Conservation (phyloP, 257 asterid genomes). For the Scutellaria baicalensis region DNA sequence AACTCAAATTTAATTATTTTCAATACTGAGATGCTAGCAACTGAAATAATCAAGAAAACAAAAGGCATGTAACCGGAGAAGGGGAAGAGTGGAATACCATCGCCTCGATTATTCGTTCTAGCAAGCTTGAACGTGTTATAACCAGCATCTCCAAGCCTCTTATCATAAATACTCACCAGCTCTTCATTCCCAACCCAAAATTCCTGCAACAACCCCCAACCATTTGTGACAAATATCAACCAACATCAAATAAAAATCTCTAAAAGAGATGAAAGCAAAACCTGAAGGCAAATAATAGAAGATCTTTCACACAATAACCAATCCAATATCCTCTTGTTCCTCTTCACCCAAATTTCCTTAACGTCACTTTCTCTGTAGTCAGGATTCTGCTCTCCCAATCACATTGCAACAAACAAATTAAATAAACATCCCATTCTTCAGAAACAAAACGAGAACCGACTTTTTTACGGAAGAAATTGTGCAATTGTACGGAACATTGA, state of each 20-base stretch:
- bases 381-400: constrained; percentile 54
- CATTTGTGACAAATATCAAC: background rate
- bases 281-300: constrained; percentile 98
- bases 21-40: background rate
- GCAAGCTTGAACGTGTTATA: constrained; percentile 75
- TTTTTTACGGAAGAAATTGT: background rate
- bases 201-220: constrained; percentile 41
- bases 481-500: background rate
- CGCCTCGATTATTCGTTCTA: constrained; percentile 93
- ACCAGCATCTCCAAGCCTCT: constrained; percentile 94
- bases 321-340: constrained; percentile 81
- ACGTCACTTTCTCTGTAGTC: constrained; percentile 80
- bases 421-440: background rate
- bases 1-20: background rate
- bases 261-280: background rate
- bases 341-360: constrained; percentile 65
- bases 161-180: constrained; percentile 71
- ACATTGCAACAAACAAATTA: constrained; percentile 15
- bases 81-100: constrained; percentile 35
- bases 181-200: constrained; percentile 98
- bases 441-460: background rate
- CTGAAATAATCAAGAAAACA: background rate
- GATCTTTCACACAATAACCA: constrained; percentile 86
- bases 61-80: background rate
- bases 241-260: background rate